Base-by-base conservation (phyloP, 495 filamentous ascomycete genomes). In the Aspergillus haitiensis region DNA sequence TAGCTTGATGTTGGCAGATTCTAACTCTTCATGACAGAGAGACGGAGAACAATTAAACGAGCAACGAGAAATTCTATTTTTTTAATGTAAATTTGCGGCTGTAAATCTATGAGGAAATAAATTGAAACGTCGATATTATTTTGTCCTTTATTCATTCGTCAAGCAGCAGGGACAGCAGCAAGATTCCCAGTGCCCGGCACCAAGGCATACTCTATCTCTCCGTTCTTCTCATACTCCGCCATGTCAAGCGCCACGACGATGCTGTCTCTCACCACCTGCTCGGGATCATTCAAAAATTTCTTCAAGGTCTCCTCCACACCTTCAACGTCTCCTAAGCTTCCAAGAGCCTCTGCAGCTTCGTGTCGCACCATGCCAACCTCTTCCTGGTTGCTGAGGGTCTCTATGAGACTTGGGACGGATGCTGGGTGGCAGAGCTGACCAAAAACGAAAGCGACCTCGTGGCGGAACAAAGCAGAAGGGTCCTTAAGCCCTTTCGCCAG, bases 381-480 rank as follows among this genome's bases (percentile, higher is more conserved):
- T 36, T 88, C 77, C 46, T 84, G 77, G 70, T 98, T 81, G 65
- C 90, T 88, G 49, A 98, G 79, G 0, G 88, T 85, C 42, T 83
- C 84, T 31, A 89, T 86, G 15, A 99, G 84, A 57, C 89, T 90
- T 8, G 94, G 92, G 66, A 99, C 95, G 0, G 90, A 94, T n/a
- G 93, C 92, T 1, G 95, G 94, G 70, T 98, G 93, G 52, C 88
- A 90, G 31, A 99, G 81, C 67, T 99, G 95, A 21, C 94, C 94
- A 64, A 97, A 99, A 10, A 99, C 93, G 69, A 99, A 99, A 10
- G 95, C 94, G 65, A 98, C 90, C 69, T 99, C 94, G 74, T 99
- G 94, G 59, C 94, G 84, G 80, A 99, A 97, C n/a, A 99, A 84
- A 16, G 92, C 91, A 44, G 91, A 96, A 9, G 85, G 80, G 70